These are phyloP conservation scores for Fusarium sacchari DNA, from an alignment of 2,329 filamentous ascomycete species.

Conservation along the genomic window DNA sequence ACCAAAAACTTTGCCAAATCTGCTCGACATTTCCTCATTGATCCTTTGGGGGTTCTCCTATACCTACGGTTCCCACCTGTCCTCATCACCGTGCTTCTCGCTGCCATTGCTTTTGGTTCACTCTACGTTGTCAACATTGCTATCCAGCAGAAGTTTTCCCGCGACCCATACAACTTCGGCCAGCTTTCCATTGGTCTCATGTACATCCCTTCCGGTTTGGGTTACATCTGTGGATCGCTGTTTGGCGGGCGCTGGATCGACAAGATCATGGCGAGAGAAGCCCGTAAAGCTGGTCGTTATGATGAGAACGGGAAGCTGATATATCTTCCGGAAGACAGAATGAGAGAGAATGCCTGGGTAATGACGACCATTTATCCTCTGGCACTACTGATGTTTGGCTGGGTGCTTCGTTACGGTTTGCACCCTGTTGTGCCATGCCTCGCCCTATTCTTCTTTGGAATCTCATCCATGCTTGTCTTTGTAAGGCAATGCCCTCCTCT, in stretches of 20 bases:
- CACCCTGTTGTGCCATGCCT: constrained; percentile 71
- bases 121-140: constrained; percentile 84
- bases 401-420: constrained; percentile 73
- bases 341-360: constrained; percentile 84
- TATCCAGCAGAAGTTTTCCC: constrained; percentile 75
- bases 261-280: constrained; percentile 81
- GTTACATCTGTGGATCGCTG: constrained; percentile 75
- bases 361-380: constrained; percentile 76
- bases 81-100: constrained; percentile 76
- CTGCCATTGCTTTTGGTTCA: constrained; percentile 77
- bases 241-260: constrained; percentile 83
- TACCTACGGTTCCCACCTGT: constrained; percentile 80
- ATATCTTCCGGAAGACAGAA: constrained; percentile 80
- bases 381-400: constrained; percentile 80
- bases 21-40: constrained; percentile 71
- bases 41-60: constrained; percentile 75
- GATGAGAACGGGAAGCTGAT: constrained; percentile 73
- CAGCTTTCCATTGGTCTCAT: constrained; percentile 77
- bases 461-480: constrained; percentile 85
- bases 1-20: constrained; percentile 63
- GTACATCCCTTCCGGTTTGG: constrained; percentile 79
- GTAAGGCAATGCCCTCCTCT: constrained; percentile 42
- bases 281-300: constrained; percentile 73
- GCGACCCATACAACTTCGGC: constrained; percentile 73
- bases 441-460: constrained; percentile 78